A percentile compares a stretch with the other conserved stretches of the same genome.
Evolutionary conservation across 129 eudicot genomes (phyloP).

Genomic region (Artemisia annua): DNA sequence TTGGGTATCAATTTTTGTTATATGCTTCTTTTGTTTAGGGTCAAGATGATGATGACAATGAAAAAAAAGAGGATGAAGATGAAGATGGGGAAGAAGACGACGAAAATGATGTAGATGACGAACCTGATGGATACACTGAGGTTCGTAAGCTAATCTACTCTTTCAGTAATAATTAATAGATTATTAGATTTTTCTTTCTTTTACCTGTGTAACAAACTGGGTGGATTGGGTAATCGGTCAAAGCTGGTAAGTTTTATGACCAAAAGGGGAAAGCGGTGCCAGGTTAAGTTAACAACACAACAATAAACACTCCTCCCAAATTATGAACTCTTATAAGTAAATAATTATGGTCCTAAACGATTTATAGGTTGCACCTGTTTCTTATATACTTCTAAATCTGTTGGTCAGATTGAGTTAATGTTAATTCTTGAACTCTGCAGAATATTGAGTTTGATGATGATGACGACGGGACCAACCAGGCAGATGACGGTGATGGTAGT

Average conservation of each 20-base stretch:
- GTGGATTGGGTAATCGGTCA: not conserved
- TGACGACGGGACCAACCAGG: slow-evolving; percentile 72
- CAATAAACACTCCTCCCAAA: too few relatives aligned
- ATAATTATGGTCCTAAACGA: not conserved
- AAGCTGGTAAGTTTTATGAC: not conserved
- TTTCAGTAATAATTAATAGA: not conserved
- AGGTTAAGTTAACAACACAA: too few relatives aligned
- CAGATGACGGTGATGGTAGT: slow-evolving; percentile 66
- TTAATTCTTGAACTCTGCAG: slow-evolving; percentile 34
- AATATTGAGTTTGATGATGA: slow-evolving; percentile 62
- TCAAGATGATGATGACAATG: slow-evolving; percentile 43
- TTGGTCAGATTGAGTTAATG: not conserved
- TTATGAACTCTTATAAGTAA: too few relatives aligned
- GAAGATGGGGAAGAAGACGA: slow-evolving; percentile 52
- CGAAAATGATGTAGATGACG: slow-evolving; percentile 52
- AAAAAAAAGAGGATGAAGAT: slow-evolving; percentile 65
- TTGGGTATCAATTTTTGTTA: not conserved
- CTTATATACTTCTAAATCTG: not conserved
- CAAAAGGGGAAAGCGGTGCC: not conserved
- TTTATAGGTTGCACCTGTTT: not conserved
- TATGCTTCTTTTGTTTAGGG: slow-evolving; percentile 32
- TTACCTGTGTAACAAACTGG: not conserved
- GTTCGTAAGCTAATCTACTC: slow-evolving; percentile 21
- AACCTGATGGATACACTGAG: slow-evolving; percentile 63
- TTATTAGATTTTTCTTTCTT: not conserved